phyloP scores from a whole-genome alignment of 73 alveolate species.

The Uronychia setigera region DNA sequence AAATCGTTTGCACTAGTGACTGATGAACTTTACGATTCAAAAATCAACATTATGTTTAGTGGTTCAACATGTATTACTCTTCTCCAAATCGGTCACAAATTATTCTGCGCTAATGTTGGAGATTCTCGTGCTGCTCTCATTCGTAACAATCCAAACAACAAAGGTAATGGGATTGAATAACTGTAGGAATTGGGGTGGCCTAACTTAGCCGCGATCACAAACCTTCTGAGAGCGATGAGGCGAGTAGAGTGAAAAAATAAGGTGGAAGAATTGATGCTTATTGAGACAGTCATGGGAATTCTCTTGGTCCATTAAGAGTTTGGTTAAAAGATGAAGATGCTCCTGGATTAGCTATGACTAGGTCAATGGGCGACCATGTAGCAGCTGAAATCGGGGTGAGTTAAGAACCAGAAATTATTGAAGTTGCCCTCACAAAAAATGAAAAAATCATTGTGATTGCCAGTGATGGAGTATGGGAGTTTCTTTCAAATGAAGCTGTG shows the following conservation, averaged over 20 bases:
- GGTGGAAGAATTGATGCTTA: constrained; percentile 92
- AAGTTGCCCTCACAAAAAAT: constrained; percentile 52
- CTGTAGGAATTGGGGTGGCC: background rate
- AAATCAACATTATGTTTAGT: constrained; percentile 45
- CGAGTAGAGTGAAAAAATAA: constrained; percentile 63
- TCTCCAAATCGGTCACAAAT: constrained; percentile 62
- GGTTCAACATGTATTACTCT: constrained; percentile 92
- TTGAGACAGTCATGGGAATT: constrained; percentile 70
- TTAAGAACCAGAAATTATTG: constrained; percentile 66
- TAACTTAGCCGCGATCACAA: constrained; percentile 79
- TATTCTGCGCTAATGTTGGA: constrained; percentile 81
- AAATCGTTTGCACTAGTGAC: constrained; percentile 12
- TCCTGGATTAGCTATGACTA: constrained; percentile 96
- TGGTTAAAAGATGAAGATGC: constrained; percentile 86
- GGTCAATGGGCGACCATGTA: constrained; percentile 91
- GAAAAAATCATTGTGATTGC: constrained; percentile 92
- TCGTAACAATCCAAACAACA: background rate
- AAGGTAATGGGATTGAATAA: background rate
- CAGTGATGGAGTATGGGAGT: constrained; percentile 96
- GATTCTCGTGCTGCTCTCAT: constrained; percentile 83
- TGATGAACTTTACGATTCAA: constrained; percentile 17
- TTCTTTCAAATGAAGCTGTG: no score
- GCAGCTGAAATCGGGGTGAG: constrained; percentile 93
- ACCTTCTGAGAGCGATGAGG: constrained; percentile 86
- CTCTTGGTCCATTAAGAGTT: constrained; percentile 93